A percentile compares a stretch with the other conserved stretches of the same genome.
Evolutionary conservation across 23 red algal species (phyloP).

Genomic region (Gracilaria domingensis): DNA sequence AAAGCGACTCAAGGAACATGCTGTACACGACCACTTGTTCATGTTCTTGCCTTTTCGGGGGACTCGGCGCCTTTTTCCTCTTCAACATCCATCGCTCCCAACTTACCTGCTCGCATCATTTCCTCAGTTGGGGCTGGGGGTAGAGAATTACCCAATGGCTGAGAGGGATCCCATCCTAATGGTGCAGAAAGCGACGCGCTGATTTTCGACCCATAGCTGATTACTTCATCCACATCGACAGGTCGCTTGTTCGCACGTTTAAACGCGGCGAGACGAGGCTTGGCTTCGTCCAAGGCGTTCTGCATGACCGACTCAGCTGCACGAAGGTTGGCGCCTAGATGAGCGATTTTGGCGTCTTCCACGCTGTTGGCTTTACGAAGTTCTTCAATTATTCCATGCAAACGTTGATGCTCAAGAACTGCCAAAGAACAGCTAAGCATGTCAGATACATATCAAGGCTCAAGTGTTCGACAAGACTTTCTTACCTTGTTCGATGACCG

Average conservation of each 20-base stretch:
- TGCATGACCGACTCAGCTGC: constrained; percentile 66
- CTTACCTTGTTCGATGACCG: constrained; percentile 70
- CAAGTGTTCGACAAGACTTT: background rate
- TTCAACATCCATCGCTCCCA: constrained; percentile 39
- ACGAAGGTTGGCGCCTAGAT: constrained; percentile 50
- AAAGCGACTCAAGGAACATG: background rate
- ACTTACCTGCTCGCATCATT: constrained; percentile 70
- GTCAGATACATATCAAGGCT: background rate
- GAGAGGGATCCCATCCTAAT: constrained; percentile 60
- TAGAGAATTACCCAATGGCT: constrained; percentile 53
- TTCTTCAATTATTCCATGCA: constrained; percentile 61
- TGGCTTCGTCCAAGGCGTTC: constrained; percentile 69
- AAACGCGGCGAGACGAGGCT: constrained; percentile 58
- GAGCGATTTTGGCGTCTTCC: constrained; percentile 66
- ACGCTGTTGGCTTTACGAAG: constrained; percentile 62
- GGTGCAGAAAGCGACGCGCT: constrained; percentile 64
- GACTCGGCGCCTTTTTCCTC: constrained; percentile 29
- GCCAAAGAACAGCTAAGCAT: background rate
- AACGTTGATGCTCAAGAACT: constrained; percentile 71
- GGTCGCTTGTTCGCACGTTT: constrained; percentile 69
- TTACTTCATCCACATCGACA: constrained; percentile 68
- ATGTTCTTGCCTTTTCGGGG: constrained; percentile 1
- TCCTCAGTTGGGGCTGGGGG: constrained; percentile 68
- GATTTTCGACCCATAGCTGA: constrained; percentile 75
- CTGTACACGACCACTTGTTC: background rate